phyloP scores from a whole-genome alignment of 345 rosid genomes.

The Eucalyptus albens region DNA sequence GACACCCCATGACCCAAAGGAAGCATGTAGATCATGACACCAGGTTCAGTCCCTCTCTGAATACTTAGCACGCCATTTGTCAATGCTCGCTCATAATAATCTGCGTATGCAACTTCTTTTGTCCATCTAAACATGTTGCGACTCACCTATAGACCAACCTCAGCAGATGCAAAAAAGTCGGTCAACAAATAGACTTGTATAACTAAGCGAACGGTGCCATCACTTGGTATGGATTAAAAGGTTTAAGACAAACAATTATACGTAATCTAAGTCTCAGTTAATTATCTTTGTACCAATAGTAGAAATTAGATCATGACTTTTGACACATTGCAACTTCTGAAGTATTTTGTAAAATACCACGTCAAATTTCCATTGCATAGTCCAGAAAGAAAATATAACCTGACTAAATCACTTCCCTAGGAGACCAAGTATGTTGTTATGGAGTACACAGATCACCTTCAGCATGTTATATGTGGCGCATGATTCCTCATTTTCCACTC shows the following conservation, averaged over 20 bases:
- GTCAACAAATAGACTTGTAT: neutral
- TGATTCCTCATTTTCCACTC: slow-evolving; percentile 75
- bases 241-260: neutral
- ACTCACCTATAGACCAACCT: slow-evolving; percentile 41
- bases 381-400: neutral
- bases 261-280: neutral
- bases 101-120: slow-evolving; percentile 72
- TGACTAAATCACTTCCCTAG: neutral
- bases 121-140: slow-evolving; percentile 92
- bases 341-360: neutral
- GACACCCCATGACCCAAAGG: slow-evolving; percentile 70
- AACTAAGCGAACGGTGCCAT: neutral
- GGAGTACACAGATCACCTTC: slow-evolving; percentile 26
- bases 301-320: neutral
- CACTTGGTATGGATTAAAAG: neutral
- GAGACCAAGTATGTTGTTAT: neutral
- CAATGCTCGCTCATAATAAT: slow-evolving; percentile 87
- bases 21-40: slow-evolving; percentile 95
- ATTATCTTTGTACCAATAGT: neutral
- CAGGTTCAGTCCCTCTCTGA: slow-evolving; percentile 89
- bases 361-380: neutral
- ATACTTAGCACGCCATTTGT: slow-evolving; percentile 84
- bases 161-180: neutral
- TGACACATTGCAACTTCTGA: neutral
- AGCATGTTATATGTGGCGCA: slow-evolving; percentile 96